Percentiles rank a stretch among this genome's conserved stretches.
These are phyloP conservation scores for Xylaria digitata DNA, from an alignment of 2,329 filamentous ascomycete genomes.

Conservation along the genomic window DNA sequence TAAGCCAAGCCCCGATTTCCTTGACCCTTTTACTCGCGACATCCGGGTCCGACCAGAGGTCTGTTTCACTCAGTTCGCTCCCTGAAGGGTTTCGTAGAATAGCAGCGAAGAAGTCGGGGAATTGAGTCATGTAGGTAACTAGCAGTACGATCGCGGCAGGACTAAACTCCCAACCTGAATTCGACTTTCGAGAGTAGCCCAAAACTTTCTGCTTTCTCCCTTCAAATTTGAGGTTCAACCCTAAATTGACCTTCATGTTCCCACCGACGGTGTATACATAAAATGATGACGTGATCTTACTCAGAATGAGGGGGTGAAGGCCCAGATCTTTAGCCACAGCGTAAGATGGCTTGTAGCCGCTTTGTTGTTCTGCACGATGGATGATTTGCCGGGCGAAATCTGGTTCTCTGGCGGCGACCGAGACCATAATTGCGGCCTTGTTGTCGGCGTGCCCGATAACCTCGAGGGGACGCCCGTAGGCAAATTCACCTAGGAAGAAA, in stretches of 20 bases:
- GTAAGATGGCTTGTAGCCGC: constrained; percentile 86
- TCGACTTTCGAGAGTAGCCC: constrained; percentile 89
- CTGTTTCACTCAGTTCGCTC: constrained; percentile 84
- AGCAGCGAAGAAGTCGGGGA: constrained; percentile 93
- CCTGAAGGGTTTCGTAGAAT: constrained; percentile 87
- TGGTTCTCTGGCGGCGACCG: constrained; percentile 76
- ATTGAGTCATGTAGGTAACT: constrained; percentile 88
- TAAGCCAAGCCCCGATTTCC: constrained; percentile 94
- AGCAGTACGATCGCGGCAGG: constrained; percentile 83
- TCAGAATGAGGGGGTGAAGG: constrained; percentile 87
- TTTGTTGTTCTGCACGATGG: constrained; percentile 72
- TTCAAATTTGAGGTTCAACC: constrained; percentile 97
- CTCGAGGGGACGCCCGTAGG: constrained; percentile 90
- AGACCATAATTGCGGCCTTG: constrained; percentile 84
- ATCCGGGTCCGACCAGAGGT: constrained; percentile 81
- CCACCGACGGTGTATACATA: constrained; percentile 82
- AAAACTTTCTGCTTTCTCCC: constrained; percentile 94
- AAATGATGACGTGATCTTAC: constrained; percentile 96
- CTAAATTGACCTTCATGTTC: constrained; percentile 82
- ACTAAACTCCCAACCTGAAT: constrained; percentile 96
- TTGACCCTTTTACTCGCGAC: constrained; percentile 84
- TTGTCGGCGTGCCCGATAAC: constrained; percentile 78
- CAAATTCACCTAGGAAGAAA: constrained; percentile 94
- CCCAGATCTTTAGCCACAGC: constrained; percentile 85
- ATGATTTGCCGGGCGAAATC: constrained; percentile 86